Base-by-base conservation (phyloP, 768 basidiomycete species). In the Phaffia australis region DNA sequence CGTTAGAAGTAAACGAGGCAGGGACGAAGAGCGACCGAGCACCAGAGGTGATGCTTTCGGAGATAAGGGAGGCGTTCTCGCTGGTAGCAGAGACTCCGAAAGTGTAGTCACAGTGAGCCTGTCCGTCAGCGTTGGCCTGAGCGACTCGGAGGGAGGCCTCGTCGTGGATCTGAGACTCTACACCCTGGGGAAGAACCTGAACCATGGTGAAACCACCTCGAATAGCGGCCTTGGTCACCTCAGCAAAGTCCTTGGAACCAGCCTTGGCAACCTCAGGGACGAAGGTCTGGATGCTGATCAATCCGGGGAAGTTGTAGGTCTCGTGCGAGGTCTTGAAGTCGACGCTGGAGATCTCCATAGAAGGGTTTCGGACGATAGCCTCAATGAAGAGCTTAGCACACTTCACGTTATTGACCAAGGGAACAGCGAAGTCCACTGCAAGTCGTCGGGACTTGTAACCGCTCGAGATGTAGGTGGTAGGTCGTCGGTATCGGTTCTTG, bases 381-480 rank as follows among this genome's bases (percentile, higher is more conserved):
- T 98, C 92, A 19, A 89, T 87, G 50, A 98, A 83, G 74, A 99
- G 81, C 77, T 98, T 99, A 64, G 94, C 94, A 74, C 91, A 92
- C 80, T 99, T 99, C 79, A 99, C 88, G 76, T 99, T 98, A 54
- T 94, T 98, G 74, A 98, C 90, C 60, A 98, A 81, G 0, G 95
- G 95, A 46, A 98, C 86, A 35, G 93, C 95, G 73, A 94, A 97
- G 77, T 99, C 95, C 70, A 99, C 92, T 7, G 95, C 95, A 92
- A 98, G 93, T 60, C 95, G 87, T 71, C 95, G 88, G 35, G 93
- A 94, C 68, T 85, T 84, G 76, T 98, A 98, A 9, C 95, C 95
- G 75, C 95, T 93, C 76, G 91, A 95, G 61, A 91, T 84, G 75
- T 98, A 99, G 76, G 86, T 93, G 18, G 95, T 93, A 7, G 95